phyloP scores from a whole-genome alignment of 1,139 yeast species.

The Yamadazyma membranifaciens region DNA sequence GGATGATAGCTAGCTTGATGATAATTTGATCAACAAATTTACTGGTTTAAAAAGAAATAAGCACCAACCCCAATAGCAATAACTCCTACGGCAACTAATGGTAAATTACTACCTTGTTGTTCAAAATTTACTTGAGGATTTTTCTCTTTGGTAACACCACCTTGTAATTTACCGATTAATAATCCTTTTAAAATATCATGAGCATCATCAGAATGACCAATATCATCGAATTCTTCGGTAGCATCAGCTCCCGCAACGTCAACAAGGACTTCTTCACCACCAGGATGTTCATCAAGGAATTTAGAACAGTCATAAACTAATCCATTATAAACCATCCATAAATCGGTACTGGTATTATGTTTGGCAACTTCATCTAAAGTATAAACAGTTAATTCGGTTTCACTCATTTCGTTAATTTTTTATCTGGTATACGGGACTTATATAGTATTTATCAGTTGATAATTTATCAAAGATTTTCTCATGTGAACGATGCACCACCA shows the following conservation, averaged over 20 bases:
- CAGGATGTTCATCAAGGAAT: slow-evolving; percentile 91
- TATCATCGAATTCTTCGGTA: slow-evolving; percentile 91
- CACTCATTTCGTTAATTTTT: slow-evolving; percentile 5
- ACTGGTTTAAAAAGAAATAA: slow-evolving; percentile 30
- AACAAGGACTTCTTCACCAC: slow-evolving; percentile 94
- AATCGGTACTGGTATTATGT: slow-evolving; percentile 76
- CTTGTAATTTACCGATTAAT: slow-evolving; percentile 62
- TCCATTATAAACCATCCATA: slow-evolving; percentile 89
- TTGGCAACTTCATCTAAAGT: slow-evolving; percentile 66
- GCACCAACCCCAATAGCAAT: slow-evolving; percentile 57
- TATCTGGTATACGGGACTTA: not conserved
- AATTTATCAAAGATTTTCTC: slow-evolving; percentile 4
- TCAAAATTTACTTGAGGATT: slow-evolving; percentile 23
- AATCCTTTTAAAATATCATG: slow-evolving; percentile 68
- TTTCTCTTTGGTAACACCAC: slow-evolving; percentile 37
- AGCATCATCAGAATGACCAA: slow-evolving; percentile 98
- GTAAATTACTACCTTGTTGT: slow-evolving; percentile 24
- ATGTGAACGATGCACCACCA: slow-evolving; percentile 11
- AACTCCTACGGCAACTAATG: slow-evolving; percentile 47
- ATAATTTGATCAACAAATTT: slow-evolving; percentile 5
- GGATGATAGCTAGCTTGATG: not conserved
- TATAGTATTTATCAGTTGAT: slow-evolving; percentile 4
- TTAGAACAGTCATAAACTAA: slow-evolving; percentile 83
- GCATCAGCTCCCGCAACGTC: slow-evolving; percentile 94
- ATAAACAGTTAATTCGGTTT: slow-evolving; percentile 20